phyloP scores from a whole-genome alignment of 768 basidiomycete species.

The Tephrocybe sp. region DNA sequence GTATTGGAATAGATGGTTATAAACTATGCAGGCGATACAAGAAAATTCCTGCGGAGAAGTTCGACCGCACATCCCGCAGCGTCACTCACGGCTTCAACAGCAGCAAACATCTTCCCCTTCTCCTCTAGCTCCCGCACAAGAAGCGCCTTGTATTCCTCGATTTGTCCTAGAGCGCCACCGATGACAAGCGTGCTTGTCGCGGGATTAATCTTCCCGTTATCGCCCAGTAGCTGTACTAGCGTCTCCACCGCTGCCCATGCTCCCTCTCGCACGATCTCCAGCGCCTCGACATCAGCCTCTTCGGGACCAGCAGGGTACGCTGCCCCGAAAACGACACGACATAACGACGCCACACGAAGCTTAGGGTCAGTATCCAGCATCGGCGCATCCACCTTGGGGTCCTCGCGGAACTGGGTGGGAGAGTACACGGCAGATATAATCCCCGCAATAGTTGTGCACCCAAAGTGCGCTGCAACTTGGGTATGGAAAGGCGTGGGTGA shows the following conservation, averaged over 20 bases:
- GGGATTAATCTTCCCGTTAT: slow-evolving; percentile 3
- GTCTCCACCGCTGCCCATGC: slow-evolving; percentile 16
- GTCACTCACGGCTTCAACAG: slow-evolving; percentile 19
- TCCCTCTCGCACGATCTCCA: slow-evolving; percentile 19
- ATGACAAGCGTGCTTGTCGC: slow-evolving; percentile 20
- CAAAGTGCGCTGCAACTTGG: slow-evolving; percentile 19
- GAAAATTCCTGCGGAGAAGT: slow-evolving; percentile 14
- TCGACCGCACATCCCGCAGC: slow-evolving; percentile 18
- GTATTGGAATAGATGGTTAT: background rate
- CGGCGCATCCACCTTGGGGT: background rate
- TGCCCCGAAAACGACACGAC: slow-evolving; percentile 17
- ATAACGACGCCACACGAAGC: slow-evolving; percentile 24
- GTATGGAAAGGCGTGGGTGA: slow-evolving; percentile 19
- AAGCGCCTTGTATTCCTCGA: slow-evolving; percentile 15
- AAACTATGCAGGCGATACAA: background rate
- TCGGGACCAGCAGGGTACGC: slow-evolving; percentile 17
- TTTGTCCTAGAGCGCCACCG: slow-evolving; percentile 24
- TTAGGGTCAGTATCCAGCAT: slow-evolving; percentile 21
- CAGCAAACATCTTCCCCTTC: slow-evolving; percentile 16
- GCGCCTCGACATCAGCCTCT: slow-evolving; percentile 18
- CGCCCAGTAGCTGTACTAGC: slow-evolving; percentile 9
- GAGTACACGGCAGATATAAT: slow-evolving; percentile 24
- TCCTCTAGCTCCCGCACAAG: slow-evolving; percentile 13
- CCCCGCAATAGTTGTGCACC: slow-evolving; percentile 17
- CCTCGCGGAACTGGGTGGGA: slow-evolving; percentile 14